Percentiles rank a stretch among this genome's conserved stretches.
phyloP scores from a whole-genome alignment of 192 early-diverging fungal genomes.

The Linnemannia hyalina region DNA sequence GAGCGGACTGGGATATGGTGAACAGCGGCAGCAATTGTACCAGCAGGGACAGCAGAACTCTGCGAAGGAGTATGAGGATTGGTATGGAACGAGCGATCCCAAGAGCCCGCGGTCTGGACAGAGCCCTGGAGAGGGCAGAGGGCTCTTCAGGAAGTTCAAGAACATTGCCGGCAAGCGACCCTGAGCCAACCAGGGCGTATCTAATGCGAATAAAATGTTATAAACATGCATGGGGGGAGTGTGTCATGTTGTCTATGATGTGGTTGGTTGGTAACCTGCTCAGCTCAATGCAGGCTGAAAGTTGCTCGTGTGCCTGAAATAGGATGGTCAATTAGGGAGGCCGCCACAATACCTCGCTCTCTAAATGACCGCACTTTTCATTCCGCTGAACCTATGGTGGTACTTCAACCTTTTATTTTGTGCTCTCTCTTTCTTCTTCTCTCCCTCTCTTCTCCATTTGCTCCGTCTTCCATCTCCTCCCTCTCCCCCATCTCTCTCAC shows the following conservation, averaged over 20 bases:
- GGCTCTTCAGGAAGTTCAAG: conserved; percentile 20
- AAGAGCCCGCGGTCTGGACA: conserved; percentile 9
- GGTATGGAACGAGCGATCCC: neutral
- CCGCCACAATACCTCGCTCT: neutral
- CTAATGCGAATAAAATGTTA: too few species aligned
- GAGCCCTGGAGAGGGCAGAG: conserved; percentile 7
- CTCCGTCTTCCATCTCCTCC: neutral
- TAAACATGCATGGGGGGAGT: too few species aligned
- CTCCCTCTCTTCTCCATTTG: neutral
- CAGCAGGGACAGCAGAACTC: neutral
- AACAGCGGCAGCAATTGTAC: neutral
- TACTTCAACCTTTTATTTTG: neutral
- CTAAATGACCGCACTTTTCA: neutral
- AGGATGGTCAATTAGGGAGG: neutral
- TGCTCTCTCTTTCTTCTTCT: neutral
- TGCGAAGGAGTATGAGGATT: neutral
- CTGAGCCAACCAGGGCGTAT: neutral
- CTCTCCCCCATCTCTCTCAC: neutral
- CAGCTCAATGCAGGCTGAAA: neutral
- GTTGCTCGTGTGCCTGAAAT: neutral
- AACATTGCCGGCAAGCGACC: conserved; percentile 14
- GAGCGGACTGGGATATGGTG: neutral
- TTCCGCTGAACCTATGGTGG: neutral
- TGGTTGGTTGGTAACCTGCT: too few species aligned
- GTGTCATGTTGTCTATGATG: too few species aligned